These are phyloP conservation scores for Sporisorium scitamineum DNA, from an alignment of 1,284 basidiomycete species.

Conservation along the genomic window DNA sequence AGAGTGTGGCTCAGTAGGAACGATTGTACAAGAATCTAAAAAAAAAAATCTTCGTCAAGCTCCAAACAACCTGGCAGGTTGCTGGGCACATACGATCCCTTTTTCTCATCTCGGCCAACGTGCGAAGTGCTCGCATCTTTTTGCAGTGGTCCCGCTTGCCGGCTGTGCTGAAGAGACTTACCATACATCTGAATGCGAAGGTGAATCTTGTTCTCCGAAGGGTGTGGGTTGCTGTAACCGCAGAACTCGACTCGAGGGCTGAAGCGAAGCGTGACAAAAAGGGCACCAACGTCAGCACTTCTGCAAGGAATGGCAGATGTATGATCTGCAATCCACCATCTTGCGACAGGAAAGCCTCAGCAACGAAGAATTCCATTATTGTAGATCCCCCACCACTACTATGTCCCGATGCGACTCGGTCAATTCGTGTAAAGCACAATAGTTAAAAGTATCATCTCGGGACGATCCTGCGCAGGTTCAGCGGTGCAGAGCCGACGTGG, in stretches of 20 bases:
- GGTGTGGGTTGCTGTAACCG: conserved; percentile 95
- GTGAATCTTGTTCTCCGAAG: conserved; percentile 95
- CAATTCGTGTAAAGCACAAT: conserved; percentile 56
- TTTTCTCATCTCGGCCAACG: conserved; percentile 49
- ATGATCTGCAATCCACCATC: not conserved
- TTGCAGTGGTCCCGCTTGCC: not conserved
- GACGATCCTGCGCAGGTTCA: conserved; percentile 9
- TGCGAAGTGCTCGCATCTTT: not conserved
- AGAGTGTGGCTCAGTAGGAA: conserved; percentile 68
- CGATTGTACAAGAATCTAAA: conserved; percentile 66
- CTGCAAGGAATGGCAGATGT: not conserved
- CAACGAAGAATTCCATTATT: conserved; percentile 70
- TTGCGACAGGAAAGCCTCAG: conserved; percentile 57
- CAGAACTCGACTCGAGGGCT: conserved; percentile 99
- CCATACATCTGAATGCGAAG: conserved; percentile 98
- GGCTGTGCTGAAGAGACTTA: conserved; percentile 72
- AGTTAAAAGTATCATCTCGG: conserved; percentile 51
- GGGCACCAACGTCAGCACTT: conserved; percentile 9
- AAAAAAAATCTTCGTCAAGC: conserved; percentile 56
- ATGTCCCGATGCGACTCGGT: conserved; percentile 46
- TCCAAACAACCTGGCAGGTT: conserved; percentile 44
- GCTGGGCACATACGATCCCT: conserved; percentile 52
- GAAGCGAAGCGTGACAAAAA: conserved; percentile 5
- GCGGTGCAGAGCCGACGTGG: not conserved
- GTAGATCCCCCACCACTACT: conserved; percentile 62